Evolutionary conservation across 768 basidiomycete species (phyloP).

Genomic region (Phaeolepiota aurea): DNA sequence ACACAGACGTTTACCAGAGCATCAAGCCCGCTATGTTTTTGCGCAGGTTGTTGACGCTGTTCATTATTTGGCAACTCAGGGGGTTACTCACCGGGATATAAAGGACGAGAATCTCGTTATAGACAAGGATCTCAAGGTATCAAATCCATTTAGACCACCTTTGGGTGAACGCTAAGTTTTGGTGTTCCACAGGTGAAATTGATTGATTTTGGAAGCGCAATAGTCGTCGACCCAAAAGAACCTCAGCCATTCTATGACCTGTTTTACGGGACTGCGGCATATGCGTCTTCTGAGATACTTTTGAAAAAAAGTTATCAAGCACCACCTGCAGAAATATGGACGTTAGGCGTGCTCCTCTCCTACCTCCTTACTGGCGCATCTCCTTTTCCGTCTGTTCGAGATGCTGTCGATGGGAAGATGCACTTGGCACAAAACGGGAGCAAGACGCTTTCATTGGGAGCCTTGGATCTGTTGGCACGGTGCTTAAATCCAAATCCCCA

Average conservation of each 20-base stretch:
- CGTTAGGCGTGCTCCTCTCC: constrained; percentile 88
- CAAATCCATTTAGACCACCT: too few species aligned
- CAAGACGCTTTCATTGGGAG: constrained; percentile 31
- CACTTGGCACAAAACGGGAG: constrained; percentile 35
- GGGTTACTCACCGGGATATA: constrained; percentile 91
- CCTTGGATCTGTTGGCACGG: constrained; percentile 56
- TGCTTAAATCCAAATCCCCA: constrained; percentile 84
- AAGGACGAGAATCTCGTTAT: constrained; percentile 95
- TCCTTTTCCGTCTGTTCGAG: constrained; percentile 84
- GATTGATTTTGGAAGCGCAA: constrained; percentile 93
- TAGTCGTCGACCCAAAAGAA: constrained; percentile 54
- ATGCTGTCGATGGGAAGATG: constrained; percentile 63
- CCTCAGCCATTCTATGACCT: constrained; percentile 62
- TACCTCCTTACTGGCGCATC: constrained; percentile 90
- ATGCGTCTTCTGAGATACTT: constrained; percentile 92
- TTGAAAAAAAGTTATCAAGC: constrained; percentile 85
- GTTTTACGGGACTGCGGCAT: constrained; percentile 93
- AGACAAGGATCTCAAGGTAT: constrained; percentile 62
- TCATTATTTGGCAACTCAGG: constrained; percentile 68
- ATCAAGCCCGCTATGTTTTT: constrained; percentile 76
- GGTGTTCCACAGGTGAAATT: constrained; percentile 89
- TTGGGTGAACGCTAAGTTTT: too few species aligned
- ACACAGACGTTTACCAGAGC: constrained; percentile 72
- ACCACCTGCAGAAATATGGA: constrained; percentile 94
- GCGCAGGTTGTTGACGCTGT: constrained; percentile 84